These are phyloP conservation scores for Plasmodium malariae DNA, from an alignment of 169 alveolate genomes.

Conservation along the genomic window DNA sequence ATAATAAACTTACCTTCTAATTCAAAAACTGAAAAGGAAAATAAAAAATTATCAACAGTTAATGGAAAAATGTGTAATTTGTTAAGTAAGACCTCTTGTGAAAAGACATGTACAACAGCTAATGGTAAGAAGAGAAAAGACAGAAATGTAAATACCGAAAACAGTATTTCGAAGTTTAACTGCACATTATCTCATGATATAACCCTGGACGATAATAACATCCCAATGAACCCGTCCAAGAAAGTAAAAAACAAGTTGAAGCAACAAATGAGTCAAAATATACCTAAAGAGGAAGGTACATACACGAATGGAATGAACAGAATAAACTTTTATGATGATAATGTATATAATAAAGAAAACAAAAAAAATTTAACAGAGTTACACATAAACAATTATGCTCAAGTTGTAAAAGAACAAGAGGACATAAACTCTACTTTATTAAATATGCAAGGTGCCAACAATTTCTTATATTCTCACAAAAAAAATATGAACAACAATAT, in stretches of 20 bases:
- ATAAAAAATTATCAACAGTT: neutral
- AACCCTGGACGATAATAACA: slow-evolving; percentile 76
- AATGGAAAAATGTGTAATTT: neutral
- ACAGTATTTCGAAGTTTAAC: slow-evolving; percentile 28
- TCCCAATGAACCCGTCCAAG: slow-evolving; percentile 84
- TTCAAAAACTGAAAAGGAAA: neutral
- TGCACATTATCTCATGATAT: slow-evolving; percentile 46
- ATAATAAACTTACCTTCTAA: neutral
- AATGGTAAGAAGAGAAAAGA: slow-evolving; percentile 54
- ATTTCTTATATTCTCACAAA: slow-evolving; percentile 12
- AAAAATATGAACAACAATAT: slow-evolving; percentile 66
- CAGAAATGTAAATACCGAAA: slow-evolving; percentile 2
- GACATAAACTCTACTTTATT: neutral
- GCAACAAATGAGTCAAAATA: neutral
- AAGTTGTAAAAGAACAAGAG: neutral
- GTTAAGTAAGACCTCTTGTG: neutral
- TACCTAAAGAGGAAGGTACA: neutral
- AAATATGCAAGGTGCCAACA: neutral
- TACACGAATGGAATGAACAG: neutral
- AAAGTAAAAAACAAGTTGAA: slow-evolving; percentile 72
- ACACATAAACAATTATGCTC: neutral
- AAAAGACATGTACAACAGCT: neutral
- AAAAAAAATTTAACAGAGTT: neutral
- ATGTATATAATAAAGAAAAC: neutral
- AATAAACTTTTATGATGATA: neutral